Conservation (phyloP, 1,284 basidiomycete genomes). For the Omphalotus olearius region DNA sequence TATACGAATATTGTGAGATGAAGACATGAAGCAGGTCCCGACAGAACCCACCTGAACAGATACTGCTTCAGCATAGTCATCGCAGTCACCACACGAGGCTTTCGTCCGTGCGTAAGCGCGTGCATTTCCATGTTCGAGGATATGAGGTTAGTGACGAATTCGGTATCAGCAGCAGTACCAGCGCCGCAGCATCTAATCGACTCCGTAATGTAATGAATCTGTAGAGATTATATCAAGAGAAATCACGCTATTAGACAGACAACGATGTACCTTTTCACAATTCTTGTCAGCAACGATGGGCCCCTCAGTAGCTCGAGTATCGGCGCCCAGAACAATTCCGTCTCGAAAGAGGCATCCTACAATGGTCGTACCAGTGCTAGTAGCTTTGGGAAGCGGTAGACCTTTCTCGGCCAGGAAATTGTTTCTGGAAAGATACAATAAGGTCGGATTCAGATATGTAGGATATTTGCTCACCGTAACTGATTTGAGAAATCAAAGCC, state of each 20-base stretch:
- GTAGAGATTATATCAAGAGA: neutral
- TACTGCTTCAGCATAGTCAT: constrained; percentile 92
- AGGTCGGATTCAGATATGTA: neutral
- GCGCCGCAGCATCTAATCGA: constrained; percentile 97
- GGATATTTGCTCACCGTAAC: constrained; percentile 32
- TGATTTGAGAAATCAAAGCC: constrained; percentile 78
- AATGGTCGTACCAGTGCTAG: constrained; percentile 97
- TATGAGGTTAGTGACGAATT: constrained; percentile 92
- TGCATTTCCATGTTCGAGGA: constrained; percentile 91
- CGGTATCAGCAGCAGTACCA: constrained; percentile 97
- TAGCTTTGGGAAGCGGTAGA: constrained; percentile 74
- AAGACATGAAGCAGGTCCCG: neutral
- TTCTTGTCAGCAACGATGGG: constrained; percentile 99
- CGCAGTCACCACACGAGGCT: constrained; percentile 79
- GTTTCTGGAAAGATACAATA: constrained; percentile 49
- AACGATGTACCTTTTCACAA: constrained; percentile 85
- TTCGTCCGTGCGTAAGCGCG: constrained; percentile 68
- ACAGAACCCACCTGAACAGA: constrained; percentile 36
- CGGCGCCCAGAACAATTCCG: constrained; percentile 94
- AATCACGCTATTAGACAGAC: neutral
- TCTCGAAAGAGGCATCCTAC: constrained; percentile 94
- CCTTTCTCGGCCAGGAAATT: constrained; percentile 71
- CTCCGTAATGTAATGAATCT: constrained; percentile 97
- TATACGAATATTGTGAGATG: constrained; percentile 25
- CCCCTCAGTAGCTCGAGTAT: constrained; percentile 94